phyloP scores from a whole-genome alignment of 768 basidiomycete genomes.

The Holtermannia corniformis region DNA sequence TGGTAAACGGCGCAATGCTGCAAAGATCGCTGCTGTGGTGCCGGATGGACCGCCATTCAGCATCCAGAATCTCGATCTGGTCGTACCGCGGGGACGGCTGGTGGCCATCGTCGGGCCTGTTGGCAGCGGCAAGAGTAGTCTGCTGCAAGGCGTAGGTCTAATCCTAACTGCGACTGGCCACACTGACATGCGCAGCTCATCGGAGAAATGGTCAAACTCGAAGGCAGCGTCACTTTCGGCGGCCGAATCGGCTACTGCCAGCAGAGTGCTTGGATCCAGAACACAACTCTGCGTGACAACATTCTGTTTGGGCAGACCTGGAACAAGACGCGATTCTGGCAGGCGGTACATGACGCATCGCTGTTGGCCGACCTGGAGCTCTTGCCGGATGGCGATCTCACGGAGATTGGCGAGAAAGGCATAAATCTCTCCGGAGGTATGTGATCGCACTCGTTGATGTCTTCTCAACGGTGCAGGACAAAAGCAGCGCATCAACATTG shows the following conservation, averaged over 20 bases:
- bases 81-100: slow-evolving; percentile 52
- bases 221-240: slow-evolving; percentile 53
- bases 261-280: slow-evolving; percentile 70
- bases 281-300: slow-evolving; percentile 54
- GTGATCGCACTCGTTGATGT: slow-evolving; percentile 40
- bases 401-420: slow-evolving; percentile 66
- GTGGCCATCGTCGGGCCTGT: slow-evolving; percentile 61
- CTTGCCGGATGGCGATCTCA: slow-evolving; percentile 61
- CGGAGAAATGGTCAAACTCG: slow-evolving; percentile 56
- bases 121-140: slow-evolving; percentile 53
- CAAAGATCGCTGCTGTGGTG: slow-evolving; percentile 2
- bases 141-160: slow-evolving; percentile 36
- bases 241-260: slow-evolving; percentile 61
- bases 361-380: slow-evolving; percentile 57
- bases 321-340: slow-evolving; percentile 60
- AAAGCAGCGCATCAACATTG: slow-evolving; percentile 54
- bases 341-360: slow-evolving; percentile 51
- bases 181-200: slow-evolving; percentile 45
- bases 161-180: not conserved
- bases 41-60: slow-evolving; percentile 46
- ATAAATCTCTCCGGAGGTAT: slow-evolving; percentile 52
- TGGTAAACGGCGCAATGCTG: not conserved
- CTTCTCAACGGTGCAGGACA: not conserved
- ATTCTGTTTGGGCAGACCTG: slow-evolving; percentile 58
- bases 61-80: slow-evolving; percentile 49